phyloP scores from a whole-genome alignment of 2,329 filamentous ascomycete species.

The Penicillium crustosum region DNA sequence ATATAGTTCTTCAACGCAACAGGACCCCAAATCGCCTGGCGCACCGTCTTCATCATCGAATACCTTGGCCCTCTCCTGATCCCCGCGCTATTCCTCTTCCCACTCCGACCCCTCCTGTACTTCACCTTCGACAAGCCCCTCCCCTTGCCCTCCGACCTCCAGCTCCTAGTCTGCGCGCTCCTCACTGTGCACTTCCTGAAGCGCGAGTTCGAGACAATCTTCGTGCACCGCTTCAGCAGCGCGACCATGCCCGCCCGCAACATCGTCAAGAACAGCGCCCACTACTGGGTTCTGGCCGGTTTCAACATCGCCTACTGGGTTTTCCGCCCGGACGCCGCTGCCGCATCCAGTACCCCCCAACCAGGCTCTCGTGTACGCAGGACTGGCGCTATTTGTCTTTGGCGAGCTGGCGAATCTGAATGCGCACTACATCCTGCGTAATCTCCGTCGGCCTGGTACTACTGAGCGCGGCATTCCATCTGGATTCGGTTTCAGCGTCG shows the following conservation, averaged over 20 bases:
- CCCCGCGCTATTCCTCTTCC: conserved; percentile 70
- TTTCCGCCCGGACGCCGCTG: conserved; percentile 72
- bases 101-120: conserved; percentile 72
- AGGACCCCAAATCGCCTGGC: conserved; percentile 91
- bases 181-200: conserved; percentile 85
- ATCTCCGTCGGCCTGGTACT: conserved; percentile 73
- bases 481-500: conserved; percentile 78
- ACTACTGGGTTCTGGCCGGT: conserved; percentile 89
- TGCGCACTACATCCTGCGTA: conserved; percentile 75
- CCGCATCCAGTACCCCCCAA: conserved; percentile 55
- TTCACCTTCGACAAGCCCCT: conserved; percentile 49
- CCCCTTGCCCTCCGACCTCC: conserved; percentile 60
- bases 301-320: conserved; percentile 79
- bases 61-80: conserved; percentile 90
- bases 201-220: conserved; percentile 91
- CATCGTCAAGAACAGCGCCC: conserved; percentile 90
- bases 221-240: conserved; percentile 90
- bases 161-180: conserved; percentile 72
- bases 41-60: conserved; percentile 90
- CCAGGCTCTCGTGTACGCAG: conserved; percentile 61
- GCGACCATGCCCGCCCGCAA: conserved; percentile 90
- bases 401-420: conserved; percentile 79
- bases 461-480: conserved; percentile 84
- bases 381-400: conserved; percentile 69
- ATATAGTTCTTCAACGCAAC: not conserved